Base-by-base conservation (phyloP, 225 moss, liverwort and hornwort genomes). In the Takakia lepidozioides region DNA sequence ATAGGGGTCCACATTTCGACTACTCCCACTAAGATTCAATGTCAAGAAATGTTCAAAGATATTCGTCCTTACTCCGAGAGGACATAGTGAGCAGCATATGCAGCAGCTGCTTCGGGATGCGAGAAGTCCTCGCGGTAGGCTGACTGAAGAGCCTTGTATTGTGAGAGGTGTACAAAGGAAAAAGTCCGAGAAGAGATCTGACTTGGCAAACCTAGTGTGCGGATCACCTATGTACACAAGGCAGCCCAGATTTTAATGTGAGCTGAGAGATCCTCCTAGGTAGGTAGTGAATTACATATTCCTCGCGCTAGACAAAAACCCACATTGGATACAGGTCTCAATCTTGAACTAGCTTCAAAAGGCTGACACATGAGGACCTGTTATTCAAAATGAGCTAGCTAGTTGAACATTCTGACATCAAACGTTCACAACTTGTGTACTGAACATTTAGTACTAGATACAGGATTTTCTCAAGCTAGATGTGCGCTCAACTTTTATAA, bases 61-160 rank as follows among this genome's bases (percentile, higher is more conserved):
- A 42, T 32, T 32, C 1, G n/a, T 3, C 17, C 74, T 78, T 58
- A 90, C 90, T 80, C 80, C 1, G 90, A 83, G 11, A 86, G 62
- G 23, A 81, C 72, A 20, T 72, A 88, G 42, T 88, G 87, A 10
- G 59, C 87, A 18, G 87, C 84, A 23, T 78, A 90, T 10, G 80
- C 83, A 7, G 89, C 89, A 46, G 90, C 83, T 50, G 78, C 83
- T 26, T 66, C 86, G 15, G 77, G 74, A 51, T 73, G 37, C 45
- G 53, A 18, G 43, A 32, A 55, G 28, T 48, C 45, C 27, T 19
- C 62, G 48, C 61, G 53, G 49, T 64, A 53, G 22, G 80, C 83
- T 25, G 57, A 32, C 23, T 90, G 90, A 38, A 90, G 59, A 32
- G 90, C 90, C 58, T 76, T 74, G 66, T 86, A 90, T 47, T 90